A percentile compares a stretch with the other conserved stretches of the same genome.
Evolutionary conservation across 441 rosid genomes (phyloP).

Genomic region (Metrosideros polymorpha): DNA sequence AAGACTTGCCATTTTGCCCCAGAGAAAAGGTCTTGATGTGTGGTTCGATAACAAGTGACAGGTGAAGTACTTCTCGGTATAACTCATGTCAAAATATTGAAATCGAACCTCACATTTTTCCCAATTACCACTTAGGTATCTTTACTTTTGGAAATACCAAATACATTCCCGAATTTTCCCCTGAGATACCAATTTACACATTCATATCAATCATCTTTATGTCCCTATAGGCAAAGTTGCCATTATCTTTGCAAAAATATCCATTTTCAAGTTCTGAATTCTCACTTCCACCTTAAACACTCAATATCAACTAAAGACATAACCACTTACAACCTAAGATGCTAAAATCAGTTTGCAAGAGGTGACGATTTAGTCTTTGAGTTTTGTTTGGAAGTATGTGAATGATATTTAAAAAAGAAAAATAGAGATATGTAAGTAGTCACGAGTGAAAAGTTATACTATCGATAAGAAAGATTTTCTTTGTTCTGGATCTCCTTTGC

Average conservation of each 20-base stretch:
- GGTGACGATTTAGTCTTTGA: background rate
- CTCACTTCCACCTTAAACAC: background rate
- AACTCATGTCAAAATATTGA: background rate
- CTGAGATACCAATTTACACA: background rate
- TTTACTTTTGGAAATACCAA: background rate
- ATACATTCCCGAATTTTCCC: background rate
- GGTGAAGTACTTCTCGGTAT: background rate
- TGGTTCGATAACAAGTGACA: background rate
- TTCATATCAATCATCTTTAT: background rate
- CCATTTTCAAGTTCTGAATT: background rate
- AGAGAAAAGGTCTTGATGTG: background rate
- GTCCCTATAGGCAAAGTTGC: background rate
- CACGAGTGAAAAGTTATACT: background rate
- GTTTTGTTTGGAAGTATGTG: background rate
- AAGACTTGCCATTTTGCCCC: too few relatives aligned
- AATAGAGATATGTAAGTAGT: background rate
- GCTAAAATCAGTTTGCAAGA: background rate
- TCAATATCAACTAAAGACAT: background rate
- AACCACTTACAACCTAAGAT: background rate
- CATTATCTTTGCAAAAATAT: background rate
- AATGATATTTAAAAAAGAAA: background rate
- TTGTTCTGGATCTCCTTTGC: background rate
- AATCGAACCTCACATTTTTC: background rate
- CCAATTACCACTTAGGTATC: background rate
- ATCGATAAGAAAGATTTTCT: background rate